Evolutionary conservation across 2,329 filamentous ascomycete genomes (phyloP), one percentile per base, ranked within the genome.

Genomic region (Fusarium sp.): DNA sequence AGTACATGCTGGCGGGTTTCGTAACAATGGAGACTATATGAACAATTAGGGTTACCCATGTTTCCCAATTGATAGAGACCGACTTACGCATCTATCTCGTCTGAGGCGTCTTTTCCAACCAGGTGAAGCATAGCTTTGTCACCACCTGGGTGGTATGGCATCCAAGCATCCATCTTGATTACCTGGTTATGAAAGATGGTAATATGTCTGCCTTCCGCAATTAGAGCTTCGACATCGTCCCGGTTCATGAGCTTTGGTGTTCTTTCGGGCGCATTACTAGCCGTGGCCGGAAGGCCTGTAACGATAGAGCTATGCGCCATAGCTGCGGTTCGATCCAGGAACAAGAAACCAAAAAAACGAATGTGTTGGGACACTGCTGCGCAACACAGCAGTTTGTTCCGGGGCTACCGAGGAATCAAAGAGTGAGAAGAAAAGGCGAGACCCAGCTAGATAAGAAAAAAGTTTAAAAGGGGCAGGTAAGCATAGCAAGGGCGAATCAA

Each of bases 71-170:
- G 30, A 16, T 18, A 30, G 27, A 45, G 58, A 37, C 58, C 63
- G 53, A 47, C 91, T 53, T 86, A 98, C 93, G 91, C 93, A 79
- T 91, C 93, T 66, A 98, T 90, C 81, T 98, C 96, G 79, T 98
- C 94, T 13, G 95, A 98, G 53, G 93, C 95, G 88, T 97, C 94
- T 81, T 92, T 89, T 66, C 94, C 94, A 65, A 98, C 88, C 93
- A 98, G 96, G 78, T 99, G 96, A 78, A 89, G 84, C 70, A 99
- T 97, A 57, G 95, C 88, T 81, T 94, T 96, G 75, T 95, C 90
- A 73, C 96, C 96, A 60, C 96, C 96, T 14, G 96, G 96, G 76
- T 98, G 96, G 76, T 92, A 98, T 55, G 89, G 89, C 55, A 97
- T 83, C 93, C 94, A 99, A 41, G 91, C 86, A 79, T 98, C 95